Base-by-base conservation (phyloP, 1,139 yeast genomes). In the Yamadazyma spencermartinsiae region DNA sequence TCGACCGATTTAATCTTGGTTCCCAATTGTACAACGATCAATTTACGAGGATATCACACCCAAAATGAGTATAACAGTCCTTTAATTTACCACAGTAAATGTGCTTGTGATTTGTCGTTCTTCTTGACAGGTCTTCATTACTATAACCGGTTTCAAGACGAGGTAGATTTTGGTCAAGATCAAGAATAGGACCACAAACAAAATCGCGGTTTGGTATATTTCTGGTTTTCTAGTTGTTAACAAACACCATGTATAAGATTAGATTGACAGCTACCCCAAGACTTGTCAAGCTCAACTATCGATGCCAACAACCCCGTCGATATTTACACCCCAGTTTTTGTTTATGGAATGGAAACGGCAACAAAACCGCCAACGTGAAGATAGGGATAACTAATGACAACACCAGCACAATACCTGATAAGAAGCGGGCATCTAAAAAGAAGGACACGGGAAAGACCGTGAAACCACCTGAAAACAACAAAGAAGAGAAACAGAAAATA, bases 11-110 rank as follows among this genome's bases (percentile, higher is more conserved):
- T 28, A 13, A 28, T 28, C 11, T 16, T 28, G 10, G 19, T 28
- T 4, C 31, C 31, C 3, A 4, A 16, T 4, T 16, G 17, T 6
- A 15, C 4, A 10, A 14, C 17, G 6, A 11, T 16, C 11, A 28
- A 28, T 10, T 10, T 28, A 15, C 12, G 13, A 16, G 31, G 31
- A 3, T 28, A 28, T 28, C 16, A 28, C 17, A 28, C 13, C 16
- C 31, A 28, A 8, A 28, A 28, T 10, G 31, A 28, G n/a, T 15
- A 15, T 16, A 28, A 28, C 7, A 28, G 31, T 16, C 31, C 31
- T 9, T 4, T 28, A 12, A 16, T 28, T 9, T 16, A 28, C 20
- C 31, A 26, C 14, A 26, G 13, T 4, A 8, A 26, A 6, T 12
- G 10, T 4, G 7, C 7, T 5, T 26, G 12, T 13, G 20, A 16